Evolutionary conservation across 192 early-diverging fungal genomes (phyloP), one percentile per base, ranked within the genome.

Genomic region (Umbelopsis vinacea): DNA sequence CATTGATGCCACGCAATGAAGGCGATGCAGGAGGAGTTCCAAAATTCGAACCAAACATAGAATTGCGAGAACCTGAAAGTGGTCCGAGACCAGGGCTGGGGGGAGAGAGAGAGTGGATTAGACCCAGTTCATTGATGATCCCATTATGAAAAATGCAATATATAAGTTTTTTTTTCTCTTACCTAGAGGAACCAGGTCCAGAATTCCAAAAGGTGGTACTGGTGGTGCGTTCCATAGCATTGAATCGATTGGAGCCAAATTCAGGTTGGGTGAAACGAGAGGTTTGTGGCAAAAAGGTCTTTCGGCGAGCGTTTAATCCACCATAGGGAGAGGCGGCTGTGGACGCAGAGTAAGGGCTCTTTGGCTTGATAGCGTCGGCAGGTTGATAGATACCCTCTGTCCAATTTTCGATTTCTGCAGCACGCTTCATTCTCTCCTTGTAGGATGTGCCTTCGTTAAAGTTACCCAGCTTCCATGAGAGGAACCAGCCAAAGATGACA

Each of bases 401-500:
- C 92, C 92, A 94, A 45, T 83, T 84, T 74, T 94, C 92, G 35
- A 94, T 92, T 74, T 90, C 87, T 12, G 82, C 83, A 50, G 86
- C 85, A 67, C 91, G 90, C 46, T 87, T 85, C 73, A 89, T 88
- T 47, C 89, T 86, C 40, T 87, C 90, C 47, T 89, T 86, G 43
- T 91, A 90, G 38, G 88, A 84, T 45, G 87, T 80, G 23, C 57
- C 79, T 72, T 87, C 80, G 50, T 87, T 88, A 35, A 96, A 87
- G 66, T 89, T 86, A 17, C 95, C 95, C 38, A 97, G 80, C 35
- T 89, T 85, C 82, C 89, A 89, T 14, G 90, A 89, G 67, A 95
- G 80, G 60, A 95, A 88, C 94, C 94, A 96, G 52, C 88, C 87
- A 86, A 94, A 96, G 54, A 88, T 84, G 22, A 94, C 75, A 1